Conservation (phyloP, 2,329 filamentous ascomycete genomes). For the Diaporthe helianthi region DNA sequence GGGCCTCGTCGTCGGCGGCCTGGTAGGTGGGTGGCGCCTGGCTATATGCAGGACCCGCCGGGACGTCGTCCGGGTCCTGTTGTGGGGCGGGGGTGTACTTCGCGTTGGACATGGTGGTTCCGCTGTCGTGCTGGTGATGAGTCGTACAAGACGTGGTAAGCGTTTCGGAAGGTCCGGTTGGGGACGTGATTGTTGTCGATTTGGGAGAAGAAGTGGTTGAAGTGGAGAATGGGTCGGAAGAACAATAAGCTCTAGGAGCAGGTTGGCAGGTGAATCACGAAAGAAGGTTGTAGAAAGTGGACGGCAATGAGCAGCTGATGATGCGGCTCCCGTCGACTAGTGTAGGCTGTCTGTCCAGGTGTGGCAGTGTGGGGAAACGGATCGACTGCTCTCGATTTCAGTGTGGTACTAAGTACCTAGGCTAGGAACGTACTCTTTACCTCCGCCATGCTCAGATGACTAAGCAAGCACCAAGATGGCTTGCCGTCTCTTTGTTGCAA, state of each 20-base stretch:
- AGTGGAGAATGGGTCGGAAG: background rate
- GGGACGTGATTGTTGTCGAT: background rate
- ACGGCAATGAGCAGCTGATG: conserved; percentile 30
- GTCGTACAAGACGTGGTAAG: background rate
- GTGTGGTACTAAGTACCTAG: too few relatives aligned
- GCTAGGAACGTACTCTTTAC: background rate
- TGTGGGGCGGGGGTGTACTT: conserved; percentile 86
- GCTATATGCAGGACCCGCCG: conserved; percentile 83
- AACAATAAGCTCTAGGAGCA: background rate
- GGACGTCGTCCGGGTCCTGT: conserved; percentile 83
- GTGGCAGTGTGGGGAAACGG: conserved; percentile 26
- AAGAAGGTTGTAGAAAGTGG: conserved; percentile 33
- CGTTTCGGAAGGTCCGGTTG: background rate
- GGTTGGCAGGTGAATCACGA: conserved; percentile 26
- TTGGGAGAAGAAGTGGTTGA: background rate
- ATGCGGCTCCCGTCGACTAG: conserved; percentile 29
- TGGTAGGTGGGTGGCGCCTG: conserved; percentile 47
- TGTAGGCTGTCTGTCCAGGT: conserved; percentile 11
- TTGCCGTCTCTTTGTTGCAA: background rate
- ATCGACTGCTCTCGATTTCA: conserved; percentile 4
- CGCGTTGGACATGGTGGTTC: conserved; percentile 58
- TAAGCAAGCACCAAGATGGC: background rate
- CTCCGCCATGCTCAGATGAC: background rate
- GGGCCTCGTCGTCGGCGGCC: conserved; percentile 61
- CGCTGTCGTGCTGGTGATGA: background rate